Base-by-base conservation (phyloP, 345 rosid genomes). In the Trapa bicornis region DNA sequence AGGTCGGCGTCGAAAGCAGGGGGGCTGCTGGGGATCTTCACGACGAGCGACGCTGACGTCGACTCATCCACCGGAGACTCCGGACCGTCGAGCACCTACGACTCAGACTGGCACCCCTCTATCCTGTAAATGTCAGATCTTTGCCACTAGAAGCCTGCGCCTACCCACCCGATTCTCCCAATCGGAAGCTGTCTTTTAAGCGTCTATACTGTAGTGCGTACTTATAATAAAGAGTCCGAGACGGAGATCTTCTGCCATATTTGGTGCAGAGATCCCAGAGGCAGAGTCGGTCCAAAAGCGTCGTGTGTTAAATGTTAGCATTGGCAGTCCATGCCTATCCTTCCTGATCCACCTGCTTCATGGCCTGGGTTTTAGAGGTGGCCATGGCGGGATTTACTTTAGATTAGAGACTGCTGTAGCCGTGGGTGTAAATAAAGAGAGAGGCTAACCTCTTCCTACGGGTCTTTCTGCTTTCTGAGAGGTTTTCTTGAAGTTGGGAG, bases 1-100 rank as follows among this genome's bases (percentile, higher is more conserved):
- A 72, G 45, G 56, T 13, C 71, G 12, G 52, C 62, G 39, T 37
- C 68, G 47, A 73, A 37, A 48, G 78, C 72, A 11, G 71, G 67
- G 14, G 36, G n/a, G 11, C 3, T 66, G n/a, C 58, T 66, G 32
- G 47, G 66, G 29, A 43, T 39, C 66, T 15, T 7, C 54, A n/a
- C 29, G 37, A 32, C 58, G 62, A 14, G 63, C 61, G 37, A 2
- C 15, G n/a, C 41, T 47, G 37, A 2, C 15, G n/a, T 33, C 41
- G 45, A 50, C 37, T 8, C 43, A 12, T 1, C 54, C 68, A 32
- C 71, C 65, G 47, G n/a, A 10, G 43, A n/a, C 35, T 61, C 71
- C n/a, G 5, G 57, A 29, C 53, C 68, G 7, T 53, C 61, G 61
- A 63, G 67, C 73, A 47, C 47, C 29, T 42, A 70, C 62, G 54